Conservation (phyloP, 2,329 filamentous ascomycete genomes). For the Colletotrichum destructivum region DNA sequence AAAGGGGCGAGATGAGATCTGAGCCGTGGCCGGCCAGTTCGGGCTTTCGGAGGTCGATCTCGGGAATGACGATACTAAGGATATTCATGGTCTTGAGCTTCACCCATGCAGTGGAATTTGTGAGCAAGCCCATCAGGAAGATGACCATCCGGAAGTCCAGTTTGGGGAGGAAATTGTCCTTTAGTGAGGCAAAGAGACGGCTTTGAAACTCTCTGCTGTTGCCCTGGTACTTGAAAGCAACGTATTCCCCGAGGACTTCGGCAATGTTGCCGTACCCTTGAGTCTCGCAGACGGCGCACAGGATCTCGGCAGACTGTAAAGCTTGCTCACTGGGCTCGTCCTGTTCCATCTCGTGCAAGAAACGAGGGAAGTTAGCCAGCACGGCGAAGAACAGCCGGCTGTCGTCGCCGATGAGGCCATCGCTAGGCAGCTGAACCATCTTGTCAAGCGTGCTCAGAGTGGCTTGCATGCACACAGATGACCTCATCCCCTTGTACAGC, state of each 20-base stretch:
- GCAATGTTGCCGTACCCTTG: conserved; percentile 79
- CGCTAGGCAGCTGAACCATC: conserved; percentile 83
- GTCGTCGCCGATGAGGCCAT: conserved; percentile 85
- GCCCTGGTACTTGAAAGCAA: conserved; percentile 73
- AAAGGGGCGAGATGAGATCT: conserved; percentile 92
- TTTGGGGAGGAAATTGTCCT: conserved; percentile 83
- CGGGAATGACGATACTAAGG: conserved; percentile 85
- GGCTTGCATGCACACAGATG: conserved; percentile 83
- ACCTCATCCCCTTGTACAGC: conserved; percentile 92
- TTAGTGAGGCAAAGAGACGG: conserved; percentile 81
- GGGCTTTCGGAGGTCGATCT: conserved; percentile 92
- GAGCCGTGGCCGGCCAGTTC: conserved; percentile 93
- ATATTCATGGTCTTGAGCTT: conserved; percentile 95
- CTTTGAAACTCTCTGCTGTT: conserved; percentile 82
- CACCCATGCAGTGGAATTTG: conserved; percentile 90
- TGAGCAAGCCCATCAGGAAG: conserved; percentile 91
- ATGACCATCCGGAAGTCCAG: conserved; percentile 89
- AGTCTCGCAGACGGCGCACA: conserved; percentile 80
- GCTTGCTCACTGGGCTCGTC: conserved; percentile 69
- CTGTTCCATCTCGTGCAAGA: conserved; percentile 84
- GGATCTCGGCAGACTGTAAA: conserved; percentile 75
- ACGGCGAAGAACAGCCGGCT: conserved; percentile 86
- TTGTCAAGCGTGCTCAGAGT: conserved; percentile 85
- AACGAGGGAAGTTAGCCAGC: conserved; percentile 92
- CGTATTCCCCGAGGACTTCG: conserved; percentile 78